These are phyloP conservation scores for Endotrypanum monterogeii DNA, from an alignment of 208 protist species.

Conservation along the genomic window DNA sequence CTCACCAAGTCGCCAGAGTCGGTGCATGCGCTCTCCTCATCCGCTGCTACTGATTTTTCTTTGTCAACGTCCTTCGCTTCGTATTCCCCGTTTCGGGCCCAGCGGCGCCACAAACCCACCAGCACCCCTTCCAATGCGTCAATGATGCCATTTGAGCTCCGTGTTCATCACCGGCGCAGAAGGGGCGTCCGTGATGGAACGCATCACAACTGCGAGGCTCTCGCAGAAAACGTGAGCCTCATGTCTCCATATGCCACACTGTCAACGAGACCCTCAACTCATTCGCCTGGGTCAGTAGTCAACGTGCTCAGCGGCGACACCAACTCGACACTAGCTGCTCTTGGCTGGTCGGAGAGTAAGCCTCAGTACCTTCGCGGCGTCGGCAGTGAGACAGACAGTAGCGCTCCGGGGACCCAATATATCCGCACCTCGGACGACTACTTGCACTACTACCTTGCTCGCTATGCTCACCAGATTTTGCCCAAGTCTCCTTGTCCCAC, in stretches of 20 bases:
- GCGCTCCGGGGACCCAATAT: background rate
- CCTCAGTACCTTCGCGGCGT: background rate
- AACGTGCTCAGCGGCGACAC: background rate
- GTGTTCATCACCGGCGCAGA: constrained; percentile 3
- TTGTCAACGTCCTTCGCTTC: constrained; percentile 12
- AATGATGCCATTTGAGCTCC: constrained; percentile 11
- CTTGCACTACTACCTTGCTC: constrained; percentile 20
- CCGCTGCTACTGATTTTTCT: background rate
- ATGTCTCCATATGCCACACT: background rate
- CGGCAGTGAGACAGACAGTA: background rate
- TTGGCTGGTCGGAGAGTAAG: background rate
- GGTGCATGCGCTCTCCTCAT: constrained; percentile 5
- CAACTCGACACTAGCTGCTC: background rate
- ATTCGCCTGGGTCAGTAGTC: background rate
- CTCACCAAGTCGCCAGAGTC: background rate
- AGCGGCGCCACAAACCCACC: background rate
- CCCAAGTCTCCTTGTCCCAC: background rate
- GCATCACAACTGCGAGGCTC: background rate
- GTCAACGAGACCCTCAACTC: background rate
- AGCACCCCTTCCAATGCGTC: background rate
- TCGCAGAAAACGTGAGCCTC: background rate
- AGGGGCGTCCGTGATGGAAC: background rate
- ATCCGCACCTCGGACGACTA: constrained; percentile 17
- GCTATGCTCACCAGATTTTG: constrained; percentile 6
- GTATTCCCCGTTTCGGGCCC: constrained; percentile 3